Percentiles rank a stretch among this genome's conserved stretches.
Conservation (phyloP, 2,329 filamentous ascomycete species). For the Rugonectria rugulosa region DNA sequence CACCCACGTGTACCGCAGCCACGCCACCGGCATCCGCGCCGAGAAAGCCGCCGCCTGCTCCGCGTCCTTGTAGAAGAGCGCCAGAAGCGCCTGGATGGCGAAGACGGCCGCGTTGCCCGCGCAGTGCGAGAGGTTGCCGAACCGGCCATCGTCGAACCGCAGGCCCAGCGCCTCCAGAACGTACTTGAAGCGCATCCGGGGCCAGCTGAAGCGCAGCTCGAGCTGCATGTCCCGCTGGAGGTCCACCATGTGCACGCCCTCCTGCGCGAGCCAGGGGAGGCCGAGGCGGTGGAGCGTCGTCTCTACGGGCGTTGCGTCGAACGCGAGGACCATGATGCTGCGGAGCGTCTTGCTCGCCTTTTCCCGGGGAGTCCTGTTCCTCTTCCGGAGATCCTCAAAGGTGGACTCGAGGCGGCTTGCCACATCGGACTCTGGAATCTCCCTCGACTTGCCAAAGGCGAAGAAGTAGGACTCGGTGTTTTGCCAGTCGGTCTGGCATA, state of each 20-base stretch:
- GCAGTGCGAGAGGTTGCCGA: conserved; percentile 22
- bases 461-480: conserved; percentile 21
- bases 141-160: conserved; percentile 27
- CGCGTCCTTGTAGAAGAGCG: conserved; percentile 21
- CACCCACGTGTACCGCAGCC: conserved; percentile 31
- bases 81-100: conserved; percentile 16
- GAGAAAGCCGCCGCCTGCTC: conserved; percentile 16
- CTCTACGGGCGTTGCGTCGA: neutral
- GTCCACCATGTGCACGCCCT: conserved; percentile 19
- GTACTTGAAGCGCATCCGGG: conserved; percentile 16
- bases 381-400: conserved; percentile 8
- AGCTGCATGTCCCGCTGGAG: conserved; percentile 11
- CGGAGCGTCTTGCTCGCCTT: neutral
- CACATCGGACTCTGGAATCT: neutral
- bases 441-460: conserved; percentile 26
- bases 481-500: conserved; percentile 4
- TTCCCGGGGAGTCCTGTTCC: conserved; percentile 18
- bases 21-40: conserved; percentile 10
- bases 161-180: conserved; percentile 25
- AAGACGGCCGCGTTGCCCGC: conserved; percentile 26
- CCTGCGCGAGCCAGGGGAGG: conserved; percentile 9
- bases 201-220: conserved; percentile 11
- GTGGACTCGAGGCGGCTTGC: conserved; percentile 1
- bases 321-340: conserved; percentile 12
- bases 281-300: conserved; percentile 5